Evolutionary conservation across 345 rosid species (phyloP), one percentile per base, ranked within the genome.

Genomic region (Boechera retrofracta): DNA sequence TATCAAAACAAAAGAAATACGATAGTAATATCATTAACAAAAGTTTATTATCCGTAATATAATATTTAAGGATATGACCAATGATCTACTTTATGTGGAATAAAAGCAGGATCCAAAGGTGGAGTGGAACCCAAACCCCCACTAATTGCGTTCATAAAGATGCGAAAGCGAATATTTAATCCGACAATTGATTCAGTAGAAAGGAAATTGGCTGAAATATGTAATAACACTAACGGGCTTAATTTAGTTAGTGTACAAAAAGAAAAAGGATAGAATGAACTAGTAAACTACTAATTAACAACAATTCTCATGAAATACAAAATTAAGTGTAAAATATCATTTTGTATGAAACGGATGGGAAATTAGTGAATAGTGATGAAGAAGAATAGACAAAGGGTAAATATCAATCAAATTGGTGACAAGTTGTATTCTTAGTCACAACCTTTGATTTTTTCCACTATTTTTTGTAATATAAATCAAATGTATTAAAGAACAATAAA

Each of bases 61-160:
- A 51, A 29, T 13, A 67, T 58, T 24, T 26, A 75, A 58, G 54
- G 44, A 38, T 39, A 76, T 49, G 38, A 60, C 45, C 35, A 51
- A 1, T 57, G 61, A 57, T 59, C 10, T 28, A 52, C 73, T 67
- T 67, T 68, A 69, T 15, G 49, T 69, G 52, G 18, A 48, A 55
- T 64, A 61, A 53, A 71, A 57, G 45, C 8, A 55, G 58, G 60
- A 55, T 45, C 28, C 71, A 45, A 38, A 67, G n/a, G 61, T 75
- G 60, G 73, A 38, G 60, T 75, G 59, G 73, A 38, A 63, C 52
- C 33, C 52, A 16, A 16, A 41, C 26, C 53, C 12, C 72, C 75
- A 63, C 66, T 71, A 64, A 77, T 71, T 71, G 53, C 71, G 76
- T 63, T 71, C 11, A 36, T 44, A 70, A 70, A 70, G 66, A 54